A percentile compares a stretch with the other conserved stretches of the same genome.
These are phyloP conservation scores for Cephalotrichum gorgonifer DNA, from an alignment of 2,329 filamentous ascomycete species.

Conservation along the genomic window DNA sequence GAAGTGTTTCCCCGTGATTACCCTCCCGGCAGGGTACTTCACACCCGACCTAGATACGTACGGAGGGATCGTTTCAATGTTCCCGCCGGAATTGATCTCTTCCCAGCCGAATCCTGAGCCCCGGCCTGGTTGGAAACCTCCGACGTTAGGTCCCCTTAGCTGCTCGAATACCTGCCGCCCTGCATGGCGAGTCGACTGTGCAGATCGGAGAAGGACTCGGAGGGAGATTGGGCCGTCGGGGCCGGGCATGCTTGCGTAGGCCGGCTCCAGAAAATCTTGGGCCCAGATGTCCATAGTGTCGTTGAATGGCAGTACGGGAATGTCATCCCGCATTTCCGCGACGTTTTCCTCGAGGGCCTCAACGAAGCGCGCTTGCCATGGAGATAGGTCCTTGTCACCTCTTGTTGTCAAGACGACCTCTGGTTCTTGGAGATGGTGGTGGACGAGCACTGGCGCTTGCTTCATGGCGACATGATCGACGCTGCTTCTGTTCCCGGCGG, in stretches of 20 bases:
- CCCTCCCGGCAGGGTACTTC: constrained; percentile 5
- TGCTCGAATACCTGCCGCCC: constrained; percentile 22
- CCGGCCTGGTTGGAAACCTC: constrained; percentile 18
- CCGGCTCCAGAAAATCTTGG: constrained; percentile 28
- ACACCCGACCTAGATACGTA: constrained; percentile 12
- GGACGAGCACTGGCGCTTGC: constrained; percentile 25
- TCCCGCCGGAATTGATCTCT: constrained; percentile 16
- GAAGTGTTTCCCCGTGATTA: constrained; percentile 11
- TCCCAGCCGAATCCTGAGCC: constrained; percentile 8
- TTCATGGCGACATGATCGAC: constrained; percentile 20
- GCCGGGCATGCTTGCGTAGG: constrained; percentile 26
- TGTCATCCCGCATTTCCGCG: constrained; percentile 9
- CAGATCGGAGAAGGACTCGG: constrained; percentile 20
- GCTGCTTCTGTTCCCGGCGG: constrained; percentile 8
- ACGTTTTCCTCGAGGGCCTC: constrained; percentile 9
- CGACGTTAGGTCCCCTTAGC: constrained; percentile 17
- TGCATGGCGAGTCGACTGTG: constrained; percentile 15
- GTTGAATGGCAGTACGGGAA: constrained; percentile 13
- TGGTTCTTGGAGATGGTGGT: constrained; percentile 22
- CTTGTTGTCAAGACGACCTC: constrained; percentile 15
- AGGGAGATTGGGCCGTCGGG: constrained; percentile 20
- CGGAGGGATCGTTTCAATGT: constrained; percentile 25
- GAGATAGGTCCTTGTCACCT: constrained; percentile 1
- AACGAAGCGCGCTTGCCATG: constrained; percentile 11
- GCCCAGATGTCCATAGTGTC: constrained; percentile 21